Conservation (phyloP, 2,329 filamentous ascomycete genomes). For the Tolypocladium endophyticum region DNA sequence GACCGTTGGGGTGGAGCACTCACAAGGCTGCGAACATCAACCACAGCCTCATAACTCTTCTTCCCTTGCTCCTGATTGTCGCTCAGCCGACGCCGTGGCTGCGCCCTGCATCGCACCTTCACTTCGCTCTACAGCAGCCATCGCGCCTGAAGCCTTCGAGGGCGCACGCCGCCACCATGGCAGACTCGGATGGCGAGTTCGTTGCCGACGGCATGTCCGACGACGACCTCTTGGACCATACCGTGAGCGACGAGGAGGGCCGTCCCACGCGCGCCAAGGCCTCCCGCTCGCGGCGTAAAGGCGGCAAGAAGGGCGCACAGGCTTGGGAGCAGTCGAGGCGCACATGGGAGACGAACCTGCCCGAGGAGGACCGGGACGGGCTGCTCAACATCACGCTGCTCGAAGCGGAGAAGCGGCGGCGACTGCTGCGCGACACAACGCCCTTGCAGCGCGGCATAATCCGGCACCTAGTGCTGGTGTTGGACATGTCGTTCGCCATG, state of each 20-base stretch:
- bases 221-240: conserved; percentile 48
- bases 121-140: background rate
- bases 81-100: background rate
- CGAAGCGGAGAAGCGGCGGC: conserved; percentile 71
- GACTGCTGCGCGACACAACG: conserved; percentile 84
- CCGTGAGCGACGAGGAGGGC: conserved; percentile 27
- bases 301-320: conserved; percentile 32
- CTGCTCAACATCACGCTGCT: conserved; percentile 67
- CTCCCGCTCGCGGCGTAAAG: conserved; percentile 17
- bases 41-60: conserved; percentile 3
- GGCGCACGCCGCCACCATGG: conserved; percentile 35
- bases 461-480: conserved; percentile 80
- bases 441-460: conserved; percentile 95
- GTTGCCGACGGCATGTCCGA: conserved; percentile 53
- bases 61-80: background rate
- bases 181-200: conserved; percentile 64
- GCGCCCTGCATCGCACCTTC: background rate
- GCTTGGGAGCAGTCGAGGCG: conserved; percentile 58
- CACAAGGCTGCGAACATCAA: conserved; percentile 6
- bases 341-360: conserved; percentile 61
- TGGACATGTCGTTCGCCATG: conserved; percentile 94
- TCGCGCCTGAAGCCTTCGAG: background rate
- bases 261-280: background rate
- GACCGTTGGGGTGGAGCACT: background rate
- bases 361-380: conserved; percentile 63